These are phyloP conservation scores for Syzygium jambos DNA, from an alignment of 345 rosid genomes.

Conservation along the genomic window DNA sequence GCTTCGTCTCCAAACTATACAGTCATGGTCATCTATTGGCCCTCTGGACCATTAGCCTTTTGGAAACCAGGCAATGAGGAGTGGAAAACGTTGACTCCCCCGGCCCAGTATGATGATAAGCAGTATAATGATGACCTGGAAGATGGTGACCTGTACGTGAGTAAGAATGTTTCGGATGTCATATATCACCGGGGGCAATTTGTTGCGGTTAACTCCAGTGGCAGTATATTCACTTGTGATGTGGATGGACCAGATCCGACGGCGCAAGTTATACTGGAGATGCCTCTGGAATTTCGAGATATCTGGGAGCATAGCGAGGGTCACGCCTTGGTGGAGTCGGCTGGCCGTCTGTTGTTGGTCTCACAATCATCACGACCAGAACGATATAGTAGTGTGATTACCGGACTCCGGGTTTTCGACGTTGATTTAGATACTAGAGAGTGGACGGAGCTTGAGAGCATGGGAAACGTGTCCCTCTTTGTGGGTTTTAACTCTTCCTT, in stretches of 20 bases:
- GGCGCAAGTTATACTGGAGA: background rate
- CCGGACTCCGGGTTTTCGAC: background rate
- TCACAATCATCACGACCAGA: background rate
- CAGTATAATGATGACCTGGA: no score
- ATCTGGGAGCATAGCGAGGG: fast-evolving
- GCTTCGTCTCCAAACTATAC: background rate
- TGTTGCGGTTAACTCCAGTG: background rate
- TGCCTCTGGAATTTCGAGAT: background rate
- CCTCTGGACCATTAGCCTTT: background rate
- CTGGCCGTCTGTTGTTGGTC: background rate
- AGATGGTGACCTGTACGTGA: no score
- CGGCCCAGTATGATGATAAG: no score
- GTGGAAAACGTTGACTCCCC: background rate
- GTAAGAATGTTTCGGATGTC: background rate
- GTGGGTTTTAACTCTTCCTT: background rate
- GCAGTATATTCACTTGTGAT: background rate
- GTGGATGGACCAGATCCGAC: background rate
- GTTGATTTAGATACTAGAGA: no score
- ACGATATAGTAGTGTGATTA: no score
- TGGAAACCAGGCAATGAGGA: background rate
- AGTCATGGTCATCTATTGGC: background rate
- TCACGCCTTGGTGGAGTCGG: background rate
- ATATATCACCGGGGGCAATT: background rate
- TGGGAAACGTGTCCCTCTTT: background rate
- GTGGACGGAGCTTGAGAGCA: background rate